Percentiles rank a stretch among this genome's conserved stretches.
These are phyloP conservation scores for Eucalyptus erythrocorys DNA, from an alignment of 345 rosid genomes.

Conservation along the genomic window DNA sequence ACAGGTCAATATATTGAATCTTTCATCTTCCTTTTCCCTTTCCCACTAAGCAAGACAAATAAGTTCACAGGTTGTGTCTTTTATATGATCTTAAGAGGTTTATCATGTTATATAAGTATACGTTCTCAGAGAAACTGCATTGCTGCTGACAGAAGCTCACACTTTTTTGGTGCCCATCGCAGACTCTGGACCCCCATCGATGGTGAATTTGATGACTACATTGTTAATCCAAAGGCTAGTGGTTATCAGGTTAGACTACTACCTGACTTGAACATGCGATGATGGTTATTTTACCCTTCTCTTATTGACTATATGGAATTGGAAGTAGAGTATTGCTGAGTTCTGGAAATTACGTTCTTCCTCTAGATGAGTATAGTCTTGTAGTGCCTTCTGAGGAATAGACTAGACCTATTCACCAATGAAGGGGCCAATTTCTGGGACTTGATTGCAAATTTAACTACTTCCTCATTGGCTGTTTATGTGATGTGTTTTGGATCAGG, in stretches of 20 bases:
- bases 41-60: neutral
- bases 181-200: conserved; percentile 75
- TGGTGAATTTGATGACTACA: conserved; percentile 77
- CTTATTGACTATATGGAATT: neutral
- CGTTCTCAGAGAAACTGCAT: neutral
- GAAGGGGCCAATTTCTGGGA: neutral
- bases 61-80: neutral
- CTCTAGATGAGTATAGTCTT: neutral
- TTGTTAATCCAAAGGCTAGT: conserved; percentile 67
- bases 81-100: neutral
- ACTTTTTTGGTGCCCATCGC: neutral
- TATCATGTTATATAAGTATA: neutral
- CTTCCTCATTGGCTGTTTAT: neutral
- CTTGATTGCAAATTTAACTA: neutral
- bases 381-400: neutral
- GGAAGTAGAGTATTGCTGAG: neutral
- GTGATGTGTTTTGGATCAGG: neutral
- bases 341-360: neutral
- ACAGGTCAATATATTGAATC: conserved; percentile 23
- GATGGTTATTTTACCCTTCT: neutral
- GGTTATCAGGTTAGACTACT: conserved; percentile 58
- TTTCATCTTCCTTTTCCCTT: neutral
- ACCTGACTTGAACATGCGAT: neutral
- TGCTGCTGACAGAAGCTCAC: neutral
- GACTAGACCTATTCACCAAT: neutral